phyloP scores from a whole-genome alignment of 495 filamentous ascomycete species.

The Massariosphaeria phaeospora region DNA sequence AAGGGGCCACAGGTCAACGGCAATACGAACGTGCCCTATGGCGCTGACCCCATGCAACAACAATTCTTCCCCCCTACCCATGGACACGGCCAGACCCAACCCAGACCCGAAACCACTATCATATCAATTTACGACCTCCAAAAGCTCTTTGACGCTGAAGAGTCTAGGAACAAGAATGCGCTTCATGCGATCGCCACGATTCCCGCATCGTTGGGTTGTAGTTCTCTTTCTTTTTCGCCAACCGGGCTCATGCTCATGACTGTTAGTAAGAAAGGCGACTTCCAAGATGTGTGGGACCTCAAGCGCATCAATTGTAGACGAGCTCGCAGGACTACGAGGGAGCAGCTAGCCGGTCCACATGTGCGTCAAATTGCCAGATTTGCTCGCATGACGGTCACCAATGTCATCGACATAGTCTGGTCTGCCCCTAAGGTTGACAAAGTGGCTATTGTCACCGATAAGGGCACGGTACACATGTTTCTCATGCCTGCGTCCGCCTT shows the following conservation, averaged over 20 bases:
- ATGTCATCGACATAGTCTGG: slow-evolving; percentile 87
- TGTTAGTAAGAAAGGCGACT: slow-evolving; percentile 85
- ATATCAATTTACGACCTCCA: slow-evolving; percentile 83
- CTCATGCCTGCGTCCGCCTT: slow-evolving; percentile 79
- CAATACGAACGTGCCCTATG: slow-evolving; percentile 37
- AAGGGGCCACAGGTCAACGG: slow-evolving; percentile 45
- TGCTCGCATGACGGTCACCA: slow-evolving; percentile 82
- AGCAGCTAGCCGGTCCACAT: slow-evolving; percentile 44
- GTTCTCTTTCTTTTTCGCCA: slow-evolving; percentile 84
- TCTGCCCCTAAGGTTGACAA: slow-evolving; percentile 72
- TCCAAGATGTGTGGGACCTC: slow-evolving; percentile 88
- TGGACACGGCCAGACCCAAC: slow-evolving; percentile 43
- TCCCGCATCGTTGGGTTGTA: slow-evolving; percentile 75
- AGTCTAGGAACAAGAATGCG: slow-evolving; percentile 42
- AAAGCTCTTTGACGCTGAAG: slow-evolving; percentile 48
- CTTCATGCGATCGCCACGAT: slow-evolving; percentile 71
- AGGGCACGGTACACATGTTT: slow-evolving; percentile 88
- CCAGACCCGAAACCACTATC: slow-evolving; percentile 63
- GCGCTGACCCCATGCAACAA: slow-evolving; percentile 26
- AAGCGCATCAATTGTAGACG: slow-evolving; percentile 61
- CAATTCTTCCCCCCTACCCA: slow-evolving; percentile 66
- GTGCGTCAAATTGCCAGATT: slow-evolving; percentile 83
- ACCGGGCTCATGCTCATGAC: slow-evolving; percentile 79
- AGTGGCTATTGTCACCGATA: slow-evolving; percentile 79
- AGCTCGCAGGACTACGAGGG: slow-evolving; percentile 29